Evolutionary conservation across 768 basidiomycete species (phyloP), one percentile per base, ranked within the genome.

Genomic region (Tricholoma sp.): DNA sequence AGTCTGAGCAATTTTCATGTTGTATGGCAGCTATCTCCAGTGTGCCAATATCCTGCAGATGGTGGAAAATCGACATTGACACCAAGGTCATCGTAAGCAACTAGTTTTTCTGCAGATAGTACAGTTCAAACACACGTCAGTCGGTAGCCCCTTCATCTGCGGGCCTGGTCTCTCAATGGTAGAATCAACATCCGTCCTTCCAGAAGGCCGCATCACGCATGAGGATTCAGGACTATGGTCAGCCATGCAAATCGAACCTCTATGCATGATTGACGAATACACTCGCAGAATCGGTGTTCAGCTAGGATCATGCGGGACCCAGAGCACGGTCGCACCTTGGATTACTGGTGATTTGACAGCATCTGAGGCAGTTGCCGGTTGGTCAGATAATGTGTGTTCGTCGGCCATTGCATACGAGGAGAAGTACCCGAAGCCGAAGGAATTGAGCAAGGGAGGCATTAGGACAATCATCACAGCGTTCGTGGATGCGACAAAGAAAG

Each of bases 301-400:
- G 77, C 91, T n/a, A n/a, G n/a, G n/a, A n/a, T n/a, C 89, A 92
- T 59, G 85, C 88, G 0, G 89, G 90, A 0, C 75, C 88, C 17
- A 91, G 91, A 66, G 87, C 81, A 0, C 77, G 0, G 67, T 80
- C n/a, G 78, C 83, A 0, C 85, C 86, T 0, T 91, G 86, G 85
- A 64, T 87, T 28, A 56, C 70, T 28, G 59, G 64, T 28, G 69
- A 69, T 13, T 36, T 68, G 12, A 52, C 61, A 12, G 80, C 80
- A 7, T 62, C 67, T 1, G 69, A 69, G 37, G 69, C 68, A 15
- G 64, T 66, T 4, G 76, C 76, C 17, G 84, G 84, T 12, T 81
- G 78, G 78, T 76, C 78, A 0, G 73, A 78, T 15, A 58, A 79
- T 61, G 82, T 86, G n/a, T 76, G 76, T 0, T 84, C 89, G 1